phyloP scores from a whole-genome alignment of 305 asterid genomes.

The Withania somnifera region DNA sequence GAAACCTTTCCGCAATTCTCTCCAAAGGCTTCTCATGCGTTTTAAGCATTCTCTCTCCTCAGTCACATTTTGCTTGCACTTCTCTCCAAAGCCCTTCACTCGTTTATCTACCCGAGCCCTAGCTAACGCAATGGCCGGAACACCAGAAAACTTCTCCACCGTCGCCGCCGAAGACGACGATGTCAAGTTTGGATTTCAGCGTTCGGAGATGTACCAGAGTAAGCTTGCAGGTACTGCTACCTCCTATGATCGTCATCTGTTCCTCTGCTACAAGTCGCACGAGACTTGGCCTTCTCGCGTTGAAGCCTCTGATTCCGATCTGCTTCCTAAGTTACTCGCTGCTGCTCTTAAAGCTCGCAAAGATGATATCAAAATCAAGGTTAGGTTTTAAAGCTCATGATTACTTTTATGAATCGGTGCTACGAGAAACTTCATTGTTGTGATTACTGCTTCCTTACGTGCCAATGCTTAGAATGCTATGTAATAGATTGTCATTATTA shows the following conservation, averaged over 20 bases:
- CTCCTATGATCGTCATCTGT: constrained; percentile 68
- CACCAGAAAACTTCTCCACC: not conserved
- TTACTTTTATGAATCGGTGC: not conserved
- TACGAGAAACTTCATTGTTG: not conserved
- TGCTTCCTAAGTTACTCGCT: constrained; percentile 61
- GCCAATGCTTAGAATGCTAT: not conserved
- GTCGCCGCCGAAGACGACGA: constrained; percentile 9
- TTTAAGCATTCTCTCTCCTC: not conserved
- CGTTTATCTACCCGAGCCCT: not conserved
- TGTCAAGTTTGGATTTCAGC: constrained; percentile 59
- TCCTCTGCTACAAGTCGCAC: constrained; percentile 80
- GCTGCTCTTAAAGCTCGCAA: constrained; percentile 57
- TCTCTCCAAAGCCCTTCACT: not conserved
- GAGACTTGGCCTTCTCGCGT: constrained; percentile 73
- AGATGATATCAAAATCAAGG: constrained; percentile 48
- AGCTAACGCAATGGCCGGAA: constrained; percentile 1
- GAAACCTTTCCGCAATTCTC: too few relatives aligned
- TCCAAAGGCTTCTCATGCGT: not conserved
- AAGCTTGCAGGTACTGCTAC: constrained; percentile 58
- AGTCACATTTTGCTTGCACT: constrained; percentile 2
- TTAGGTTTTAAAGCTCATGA: constrained; percentile 5
- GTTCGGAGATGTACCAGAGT: constrained; percentile 58
- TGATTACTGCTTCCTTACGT: not conserved
- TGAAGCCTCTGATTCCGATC: constrained; percentile 71
- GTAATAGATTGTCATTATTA: not conserved